These are phyloP conservation scores for Suillus clintonianus DNA, from an alignment of 768 basidiomycete genomes.

Conservation along the genomic window DNA sequence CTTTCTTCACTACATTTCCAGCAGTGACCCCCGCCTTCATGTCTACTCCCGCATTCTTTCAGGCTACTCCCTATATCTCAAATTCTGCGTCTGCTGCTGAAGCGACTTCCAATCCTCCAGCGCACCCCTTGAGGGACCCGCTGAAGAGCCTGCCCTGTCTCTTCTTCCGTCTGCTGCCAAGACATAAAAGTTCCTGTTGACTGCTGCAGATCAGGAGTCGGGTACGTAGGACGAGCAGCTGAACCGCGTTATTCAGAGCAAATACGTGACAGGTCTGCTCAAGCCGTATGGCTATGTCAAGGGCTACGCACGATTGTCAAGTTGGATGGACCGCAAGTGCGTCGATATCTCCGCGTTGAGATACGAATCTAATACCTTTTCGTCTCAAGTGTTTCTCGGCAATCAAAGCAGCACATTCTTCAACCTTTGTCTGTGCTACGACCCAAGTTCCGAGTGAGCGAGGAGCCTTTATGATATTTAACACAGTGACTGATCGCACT, in stretches of 20 bases:
- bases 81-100: conserved; percentile 19
- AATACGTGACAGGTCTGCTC: conserved; percentile 93
- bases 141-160: conserved; percentile 45
- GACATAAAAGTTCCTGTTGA: conserved; percentile 92
- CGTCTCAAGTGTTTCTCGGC: conserved; percentile 72
- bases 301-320: conserved; percentile 86
- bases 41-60: conserved; percentile 37
- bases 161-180: conserved; percentile 75
- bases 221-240: conserved; percentile 89
- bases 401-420: conserved; percentile 89
- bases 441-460: conserved; percentile 80
- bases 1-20: conserved; percentile 65
- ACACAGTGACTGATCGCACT: not conserved
- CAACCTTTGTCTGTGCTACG: conserved; percentile 84
- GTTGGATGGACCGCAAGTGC: conserved; percentile 96
- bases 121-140: conserved; percentile 24
- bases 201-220: conserved; percentile 91
- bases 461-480: not conserved
- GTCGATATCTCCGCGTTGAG: conserved; percentile 17
- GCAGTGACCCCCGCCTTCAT: conserved; percentile 52
- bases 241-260: conserved; percentile 89
- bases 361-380: not conserved
- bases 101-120: conserved; percentile 20
- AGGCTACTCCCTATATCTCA: conserved; percentile 16
- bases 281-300: conserved; percentile 98